Base-by-base conservation (phyloP, 192 early-diverging fungal species). In the Mortierella alpina region DNA sequence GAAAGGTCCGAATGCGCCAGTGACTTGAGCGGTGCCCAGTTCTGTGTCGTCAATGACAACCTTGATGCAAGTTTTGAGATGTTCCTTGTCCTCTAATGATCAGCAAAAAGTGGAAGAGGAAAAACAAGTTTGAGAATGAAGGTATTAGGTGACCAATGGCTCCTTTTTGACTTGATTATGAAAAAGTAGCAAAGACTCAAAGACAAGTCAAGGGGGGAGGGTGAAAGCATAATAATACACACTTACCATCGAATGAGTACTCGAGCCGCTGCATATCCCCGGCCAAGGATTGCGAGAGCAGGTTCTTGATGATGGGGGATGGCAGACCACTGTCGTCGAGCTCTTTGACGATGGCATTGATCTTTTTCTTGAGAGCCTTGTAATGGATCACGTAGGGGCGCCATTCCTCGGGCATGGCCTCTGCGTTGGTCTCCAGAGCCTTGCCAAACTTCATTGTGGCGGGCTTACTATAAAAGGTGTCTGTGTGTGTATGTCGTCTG, bases 381-480 rank as follows among this genome's bases (percentile, higher is more conserved):
- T 94, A 94, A 53, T 91, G 90, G 55, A 94, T 91, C n/a, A 92
- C 60, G 66, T 91, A 92, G 7, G 89, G 91, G 58, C 90, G 87
- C 90, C 92, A 92, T 61, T 90, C 89, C 51, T 84, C 85, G 9
- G 93, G 93, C 64, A 94, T 89, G 48, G 90, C 75, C 73, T 90
- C 89, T 17, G 90, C 82, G 82, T 84, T 89, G 6, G 86, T 84
- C 62, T 92, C 91, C 40, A 94, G 83, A 22, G 87, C 83, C 66
- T 93, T 92, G 64, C 86, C 90, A 83, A 94, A 94, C 86, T 94
- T 94, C 93, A 94, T 94, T 42, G 54, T 68, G 66, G 47, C 55
- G 12, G 6, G 31, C 31, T 31, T 31, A 31, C 31, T 31, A 31
- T 31, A 31, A 31, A 31, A 31, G 31, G 31, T 41, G 12, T 41